These are phyloP conservation scores for Coemansia sp. DNA, from an alignment of 192 early-diverging fungal genomes.

Conservation along the genomic window DNA sequence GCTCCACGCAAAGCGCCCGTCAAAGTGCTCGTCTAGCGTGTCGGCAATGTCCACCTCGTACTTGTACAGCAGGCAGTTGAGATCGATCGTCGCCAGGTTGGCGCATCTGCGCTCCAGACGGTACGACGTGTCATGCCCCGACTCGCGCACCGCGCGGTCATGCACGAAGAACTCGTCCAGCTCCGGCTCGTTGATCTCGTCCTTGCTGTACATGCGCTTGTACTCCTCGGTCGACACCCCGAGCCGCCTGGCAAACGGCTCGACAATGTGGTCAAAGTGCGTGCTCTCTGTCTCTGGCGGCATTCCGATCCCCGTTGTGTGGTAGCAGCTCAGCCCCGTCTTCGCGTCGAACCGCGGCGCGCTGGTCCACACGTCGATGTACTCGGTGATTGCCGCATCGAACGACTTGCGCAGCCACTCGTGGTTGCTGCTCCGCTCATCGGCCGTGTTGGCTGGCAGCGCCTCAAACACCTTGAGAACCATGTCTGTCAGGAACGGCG, in stretches of 20 bases:
- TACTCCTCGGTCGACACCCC: constrained; percentile 72
- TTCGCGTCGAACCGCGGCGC: constrained; percentile 71
- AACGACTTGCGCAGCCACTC: constrained; percentile 71
- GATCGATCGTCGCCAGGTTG: constrained; percentile 87
- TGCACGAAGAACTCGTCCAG: constrained; percentile 96
- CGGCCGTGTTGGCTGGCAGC: constrained; percentile 50
- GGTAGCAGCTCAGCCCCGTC: constrained; percentile 80
- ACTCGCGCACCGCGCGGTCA: constrained; percentile 95
- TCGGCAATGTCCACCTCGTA: constrained; percentile 91
- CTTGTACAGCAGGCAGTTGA: constrained; percentile 92
- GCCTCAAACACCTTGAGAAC: constrained; percentile 71
- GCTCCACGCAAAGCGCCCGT: constrained; percentile 51
- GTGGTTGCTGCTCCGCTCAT: constrained; percentile 53
- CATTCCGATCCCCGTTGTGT: constrained; percentile 89
- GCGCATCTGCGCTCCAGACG: constrained; percentile 89
- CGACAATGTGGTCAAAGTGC: constrained; percentile 84
- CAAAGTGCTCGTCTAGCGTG: constrained; percentile 62
- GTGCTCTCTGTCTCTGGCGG: constrained; percentile 96
- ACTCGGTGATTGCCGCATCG: constrained; percentile 85
- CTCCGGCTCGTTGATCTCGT: constrained; percentile 70
- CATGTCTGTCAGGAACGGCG: constrained; percentile 99
- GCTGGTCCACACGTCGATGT: constrained; percentile 87
- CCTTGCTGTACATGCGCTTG: constrained; percentile 68
- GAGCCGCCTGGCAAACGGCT: constrained; percentile 70
- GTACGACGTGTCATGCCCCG: constrained; percentile 96